Conservation (phyloP, 2,329 filamentous ascomycete species). For the Orbilia brochopaga region DNA sequence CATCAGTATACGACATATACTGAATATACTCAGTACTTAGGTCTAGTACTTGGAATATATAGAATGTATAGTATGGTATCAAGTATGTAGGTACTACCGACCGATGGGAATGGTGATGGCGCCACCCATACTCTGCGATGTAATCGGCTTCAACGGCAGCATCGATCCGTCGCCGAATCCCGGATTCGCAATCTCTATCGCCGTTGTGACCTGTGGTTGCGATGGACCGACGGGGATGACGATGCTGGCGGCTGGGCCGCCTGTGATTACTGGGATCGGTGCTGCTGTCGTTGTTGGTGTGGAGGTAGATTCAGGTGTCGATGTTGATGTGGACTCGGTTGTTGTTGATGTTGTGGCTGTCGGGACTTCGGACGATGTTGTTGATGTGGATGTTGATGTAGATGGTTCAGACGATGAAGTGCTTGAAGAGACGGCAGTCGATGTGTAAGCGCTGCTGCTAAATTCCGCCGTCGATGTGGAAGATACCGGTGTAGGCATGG, state of each 20-base stretch:
- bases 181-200: constrained; percentile 12
- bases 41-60: too few species aligned
- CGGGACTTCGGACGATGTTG: not conserved
- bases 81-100: constrained; percentile 1
- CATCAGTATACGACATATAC: too few species aligned
- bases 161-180: constrained; percentile 33
- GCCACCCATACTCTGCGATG: constrained; percentile 8
- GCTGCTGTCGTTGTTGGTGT: not conserved
- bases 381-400: constrained; percentile 1
- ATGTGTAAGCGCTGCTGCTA: not conserved
- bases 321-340: constrained; percentile 2
- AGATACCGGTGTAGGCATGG: not conserved
- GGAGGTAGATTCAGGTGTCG: constrained; percentile 6
- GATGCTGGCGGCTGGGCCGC: constrained; percentile 12
- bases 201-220: constrained; percentile 10
- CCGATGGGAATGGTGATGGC: constrained; percentile 25
- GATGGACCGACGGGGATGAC: constrained; percentile 31
- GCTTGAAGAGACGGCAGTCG: not conserved
- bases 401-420: not conserved
- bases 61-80: too few species aligned
- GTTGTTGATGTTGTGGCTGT: not conserved
- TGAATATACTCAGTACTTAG: too few species aligned
- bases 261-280: not conserved
- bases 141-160: constrained; percentile 25
- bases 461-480: not conserved